phyloP scores from a whole-genome alignment of 257 asterid genomes.

The Gentiana straminea region DNA sequence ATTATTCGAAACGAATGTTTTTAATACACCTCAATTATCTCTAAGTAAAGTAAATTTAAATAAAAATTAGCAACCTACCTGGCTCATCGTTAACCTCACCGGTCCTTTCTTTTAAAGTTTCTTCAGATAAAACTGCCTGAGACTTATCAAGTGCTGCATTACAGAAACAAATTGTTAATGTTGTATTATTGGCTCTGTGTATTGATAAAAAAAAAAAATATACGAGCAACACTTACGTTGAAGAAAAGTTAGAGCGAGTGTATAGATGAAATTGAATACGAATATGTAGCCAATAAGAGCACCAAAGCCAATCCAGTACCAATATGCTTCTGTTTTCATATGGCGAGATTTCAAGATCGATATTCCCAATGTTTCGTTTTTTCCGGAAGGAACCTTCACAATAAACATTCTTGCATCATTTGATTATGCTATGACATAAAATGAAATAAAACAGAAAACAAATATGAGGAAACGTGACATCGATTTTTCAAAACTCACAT shows the following conservation, averaged over 20 bases:
- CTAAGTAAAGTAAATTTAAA: too few relatives aligned
- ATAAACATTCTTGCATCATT: background rate
- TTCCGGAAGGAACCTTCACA: conserved; percentile 18
- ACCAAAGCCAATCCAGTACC: conserved; percentile 48
- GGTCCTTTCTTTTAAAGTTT: conserved; percentile 12
- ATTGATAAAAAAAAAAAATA: background rate
- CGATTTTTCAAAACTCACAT: conserved; percentile 26
- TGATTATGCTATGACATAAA: background rate
- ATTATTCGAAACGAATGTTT: background rate
- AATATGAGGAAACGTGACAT: background rate
- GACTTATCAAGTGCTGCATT: conserved; percentile 62
- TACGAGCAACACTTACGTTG: conserved; percentile 44
- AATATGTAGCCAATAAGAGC: conserved; percentile 26
- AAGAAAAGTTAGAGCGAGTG: conserved; percentile 35
- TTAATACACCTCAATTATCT: background rate
- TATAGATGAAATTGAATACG: conserved; percentile 21
- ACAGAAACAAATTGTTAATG: background rate
- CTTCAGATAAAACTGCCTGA: conserved; percentile 42
- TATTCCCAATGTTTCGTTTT: conserved; percentile 20
- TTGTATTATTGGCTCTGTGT: background rate
- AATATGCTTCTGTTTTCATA: conserved; percentile 26
- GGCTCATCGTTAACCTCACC: conserved; percentile 21
- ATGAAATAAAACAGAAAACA: background rate
- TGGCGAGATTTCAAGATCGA: conserved; percentile 22
- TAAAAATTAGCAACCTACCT: conserved; percentile 4